These are phyloP conservation scores for Suillus bovinus DNA, from an alignment of 768 basidiomycete genomes.

Conservation along the genomic window DNA sequence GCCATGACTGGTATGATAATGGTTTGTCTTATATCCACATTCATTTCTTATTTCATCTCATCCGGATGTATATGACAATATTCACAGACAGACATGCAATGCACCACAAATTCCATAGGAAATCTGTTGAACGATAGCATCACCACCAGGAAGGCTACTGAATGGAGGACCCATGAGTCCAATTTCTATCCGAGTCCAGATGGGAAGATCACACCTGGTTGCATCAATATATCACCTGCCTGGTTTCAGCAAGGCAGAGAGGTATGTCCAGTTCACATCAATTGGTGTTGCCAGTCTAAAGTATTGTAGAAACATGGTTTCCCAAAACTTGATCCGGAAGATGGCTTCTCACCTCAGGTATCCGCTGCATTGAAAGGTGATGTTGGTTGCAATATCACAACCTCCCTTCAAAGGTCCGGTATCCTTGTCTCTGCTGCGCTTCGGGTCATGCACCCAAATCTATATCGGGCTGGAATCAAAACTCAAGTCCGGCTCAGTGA, in stretches of 20 bases:
- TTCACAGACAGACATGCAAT: too few species aligned
- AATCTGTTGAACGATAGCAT: neutral
- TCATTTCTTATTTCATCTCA: neutral
- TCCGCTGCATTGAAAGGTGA: neutral
- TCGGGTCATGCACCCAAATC: neutral
- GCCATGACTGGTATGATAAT: neutral
- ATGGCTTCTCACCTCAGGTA: neutral
- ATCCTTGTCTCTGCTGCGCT: neutral
- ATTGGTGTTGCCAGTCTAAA: neutral
- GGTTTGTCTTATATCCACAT: neutral
- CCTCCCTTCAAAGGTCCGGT: neutral
- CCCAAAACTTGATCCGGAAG: neutral
- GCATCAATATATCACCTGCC: neutral
- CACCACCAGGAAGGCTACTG: neutral
- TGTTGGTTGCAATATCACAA: neutral
- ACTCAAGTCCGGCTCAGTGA: neutral
- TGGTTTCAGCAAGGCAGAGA: conserved; percentile 2
- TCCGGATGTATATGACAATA: too few species aligned
- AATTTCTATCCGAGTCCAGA: neutral
- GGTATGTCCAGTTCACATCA: neutral
- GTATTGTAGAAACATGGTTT: neutral
- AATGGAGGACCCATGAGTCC: neutral
- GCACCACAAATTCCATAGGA: too few species aligned
- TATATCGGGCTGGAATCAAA: neutral
- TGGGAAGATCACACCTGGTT: neutral